Percentiles rank a stretch among this genome's conserved stretches.
These are phyloP conservation scores for Irpex sp. DNA, from an alignment of 1,284 basidiomycete genomes.

Conservation along the genomic window DNA sequence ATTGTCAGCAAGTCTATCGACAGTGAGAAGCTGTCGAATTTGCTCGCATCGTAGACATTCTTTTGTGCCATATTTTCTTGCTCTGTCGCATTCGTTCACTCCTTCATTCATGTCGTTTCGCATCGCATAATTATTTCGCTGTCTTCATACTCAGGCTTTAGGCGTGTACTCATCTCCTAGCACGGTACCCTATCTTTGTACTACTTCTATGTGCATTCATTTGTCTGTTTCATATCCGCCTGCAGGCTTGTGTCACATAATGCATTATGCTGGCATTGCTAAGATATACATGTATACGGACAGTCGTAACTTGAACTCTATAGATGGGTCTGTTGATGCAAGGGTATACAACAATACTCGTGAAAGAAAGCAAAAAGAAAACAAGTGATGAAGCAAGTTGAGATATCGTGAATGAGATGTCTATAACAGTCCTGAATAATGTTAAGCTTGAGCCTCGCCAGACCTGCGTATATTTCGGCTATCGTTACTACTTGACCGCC, in stretches of 20 bases:
- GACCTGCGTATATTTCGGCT: not conserved
- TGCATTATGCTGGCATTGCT: not conserved
- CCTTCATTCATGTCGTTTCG: slow-evolving; percentile 9
- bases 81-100: slow-evolving; percentile 10
- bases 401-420: too few species aligned
- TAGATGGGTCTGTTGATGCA: not conserved
- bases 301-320: not conserved
- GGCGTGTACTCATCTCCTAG: slow-evolving; percentile 1
- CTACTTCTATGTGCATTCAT: not conserved
- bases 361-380: not conserved
- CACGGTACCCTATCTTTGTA: slow-evolving; percentile 1
- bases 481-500: slow-evolving; percentile 6
- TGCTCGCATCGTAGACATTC: slow-evolving; percentile 46
- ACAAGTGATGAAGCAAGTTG: not conserved
- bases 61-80: slow-evolving; percentile 15
- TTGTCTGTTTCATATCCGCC: not conserved
- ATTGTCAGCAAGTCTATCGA: slow-evolving; percentile 59
- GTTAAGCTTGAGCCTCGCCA: not conserved
- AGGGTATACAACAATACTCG: not conserved
- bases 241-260: not conserved
- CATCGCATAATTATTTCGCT: slow-evolving; percentile 3
- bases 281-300: not conserved
- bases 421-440: too few species aligned
- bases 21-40: slow-evolving; percentile 52
- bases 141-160: not conserved